Evolutionary conservation across 176 grass and related monocot species (phyloP).

Genomic region (Poa annua): DNA sequence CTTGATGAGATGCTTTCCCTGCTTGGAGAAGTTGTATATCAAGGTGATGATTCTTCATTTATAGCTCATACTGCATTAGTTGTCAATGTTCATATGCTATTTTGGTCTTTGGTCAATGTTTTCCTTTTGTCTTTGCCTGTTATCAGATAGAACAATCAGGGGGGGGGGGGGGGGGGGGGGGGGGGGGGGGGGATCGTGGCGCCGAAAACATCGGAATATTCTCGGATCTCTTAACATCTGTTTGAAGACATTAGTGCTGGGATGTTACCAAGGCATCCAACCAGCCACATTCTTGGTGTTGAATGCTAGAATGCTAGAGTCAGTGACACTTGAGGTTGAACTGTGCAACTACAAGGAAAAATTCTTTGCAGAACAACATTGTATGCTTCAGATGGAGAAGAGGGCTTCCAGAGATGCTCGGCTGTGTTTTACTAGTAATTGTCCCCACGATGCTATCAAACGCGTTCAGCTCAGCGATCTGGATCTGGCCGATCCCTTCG

Average conservation of each 20-base stretch:
- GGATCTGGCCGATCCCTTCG: background rate
- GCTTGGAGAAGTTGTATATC: slow-evolving; percentile 7
- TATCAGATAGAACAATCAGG: background rate
- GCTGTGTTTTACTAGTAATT: background rate
- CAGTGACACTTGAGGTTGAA: background rate
- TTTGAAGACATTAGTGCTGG: slow-evolving; percentile 16
- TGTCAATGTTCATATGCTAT: background rate
- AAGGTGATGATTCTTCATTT: background rate
- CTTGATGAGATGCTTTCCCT: slow-evolving; percentile 16
- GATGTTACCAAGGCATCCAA: background rate
- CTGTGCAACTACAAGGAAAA: background rate
- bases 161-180: too few relatives aligned
- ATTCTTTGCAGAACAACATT: background rate
- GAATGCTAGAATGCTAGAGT: slow-evolving; percentile 24
- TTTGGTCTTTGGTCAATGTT: too few relatives aligned
- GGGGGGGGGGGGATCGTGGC: too few relatives aligned
- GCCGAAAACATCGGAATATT: background rate
- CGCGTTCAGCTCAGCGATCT: background rate
- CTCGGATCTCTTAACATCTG: background rate
- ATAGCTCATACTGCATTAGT: background rate
- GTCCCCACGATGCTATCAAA: background rate
- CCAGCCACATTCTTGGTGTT: background rate
- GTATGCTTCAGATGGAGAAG: slow-evolving; percentile 9
- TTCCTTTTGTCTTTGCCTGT: background rate
- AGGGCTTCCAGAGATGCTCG: slow-evolving; percentile 22